These are phyloP conservation scores for Zasmidium cellare DNA, from an alignment of 2,329 filamentous ascomycete species.

Conservation along the genomic window DNA sequence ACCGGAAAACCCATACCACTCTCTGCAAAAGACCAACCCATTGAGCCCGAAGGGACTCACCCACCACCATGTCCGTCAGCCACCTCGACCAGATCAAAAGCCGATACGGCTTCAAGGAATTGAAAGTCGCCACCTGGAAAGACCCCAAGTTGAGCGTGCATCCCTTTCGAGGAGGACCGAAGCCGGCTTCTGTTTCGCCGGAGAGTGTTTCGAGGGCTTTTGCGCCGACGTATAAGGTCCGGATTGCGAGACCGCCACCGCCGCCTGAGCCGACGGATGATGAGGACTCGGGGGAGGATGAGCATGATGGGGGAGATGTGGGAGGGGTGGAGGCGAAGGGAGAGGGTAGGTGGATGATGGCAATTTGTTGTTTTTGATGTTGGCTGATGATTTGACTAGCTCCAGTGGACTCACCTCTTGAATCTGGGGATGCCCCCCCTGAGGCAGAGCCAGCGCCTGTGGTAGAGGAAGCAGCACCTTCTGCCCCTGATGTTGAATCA, in stretches of 20 bases:
- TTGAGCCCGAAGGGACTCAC: neutral
- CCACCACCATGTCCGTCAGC: conserved; percentile 13
- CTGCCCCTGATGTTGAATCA: neutral
- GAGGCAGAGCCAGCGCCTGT: neutral
- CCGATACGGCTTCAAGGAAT: conserved; percentile 24
- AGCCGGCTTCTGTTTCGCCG: conserved; percentile 21
- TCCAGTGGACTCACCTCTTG: conserved; percentile 1
- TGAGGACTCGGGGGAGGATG: conserved; percentile 21
- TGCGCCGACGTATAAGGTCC: conserved; percentile 27
- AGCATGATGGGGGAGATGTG: conserved; percentile 8
- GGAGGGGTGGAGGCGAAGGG: neutral
- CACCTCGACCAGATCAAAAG: conserved; percentile 21
- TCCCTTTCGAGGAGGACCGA: conserved; percentile 27
- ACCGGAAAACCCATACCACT: neutral
- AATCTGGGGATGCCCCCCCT: neutral
- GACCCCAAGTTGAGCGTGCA: conserved; percentile 27
- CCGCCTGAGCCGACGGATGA: conserved; percentile 29
- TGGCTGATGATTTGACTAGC: neutral
- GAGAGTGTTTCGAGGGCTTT: conserved; percentile 24
- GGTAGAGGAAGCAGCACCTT: neutral
- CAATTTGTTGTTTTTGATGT: neutral
- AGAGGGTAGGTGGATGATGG: conserved; percentile 1
- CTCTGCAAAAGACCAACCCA: neutral
- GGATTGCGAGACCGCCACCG: conserved; percentile 16
- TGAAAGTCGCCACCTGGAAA: conserved; percentile 28